Evolutionary conservation across 1,284 basidiomycete species (phyloP).

Genomic region (Erythrobasidium hasegawianum): DNA sequence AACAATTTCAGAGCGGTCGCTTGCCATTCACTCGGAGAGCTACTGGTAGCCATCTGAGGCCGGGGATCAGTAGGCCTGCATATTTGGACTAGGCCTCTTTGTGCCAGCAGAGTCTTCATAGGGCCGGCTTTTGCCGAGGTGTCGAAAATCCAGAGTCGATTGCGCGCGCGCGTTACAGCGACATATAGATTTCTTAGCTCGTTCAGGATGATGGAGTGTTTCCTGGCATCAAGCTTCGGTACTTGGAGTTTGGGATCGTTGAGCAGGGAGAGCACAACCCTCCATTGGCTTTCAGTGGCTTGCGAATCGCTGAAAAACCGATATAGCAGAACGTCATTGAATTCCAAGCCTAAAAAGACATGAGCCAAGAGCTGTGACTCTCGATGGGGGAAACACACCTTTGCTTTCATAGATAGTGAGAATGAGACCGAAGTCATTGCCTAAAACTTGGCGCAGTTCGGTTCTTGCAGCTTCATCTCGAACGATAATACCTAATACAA

Average conservation of each 20-base stretch:
- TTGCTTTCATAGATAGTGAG: slow-evolving; percentile 71
- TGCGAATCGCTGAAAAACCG: slow-evolving; percentile 66
- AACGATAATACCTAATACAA: slow-evolving; percentile 66
- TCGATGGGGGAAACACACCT: slow-evolving; percentile 65
- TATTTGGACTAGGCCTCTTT: slow-evolving; percentile 52
- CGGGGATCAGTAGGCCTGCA: slow-evolving; percentile 53
- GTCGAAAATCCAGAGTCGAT: slow-evolving; percentile 60
- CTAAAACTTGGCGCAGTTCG: slow-evolving; percentile 57
- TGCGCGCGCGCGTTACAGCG: slow-evolving; percentile 64
- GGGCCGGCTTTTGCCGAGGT: slow-evolving; percentile 56
- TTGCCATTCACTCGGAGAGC: background rate
- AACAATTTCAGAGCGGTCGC: slow-evolving; percentile 48
- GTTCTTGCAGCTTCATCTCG: slow-evolving; percentile 58
- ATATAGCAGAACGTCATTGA: slow-evolving; percentile 61
- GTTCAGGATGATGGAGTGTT: slow-evolving; percentile 8
- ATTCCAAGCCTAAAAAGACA: slow-evolving; percentile 8
- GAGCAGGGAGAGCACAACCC: slow-evolving; percentile 57
- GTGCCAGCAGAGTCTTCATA: slow-evolving; percentile 52
- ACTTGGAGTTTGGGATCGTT: slow-evolving; percentile 44
- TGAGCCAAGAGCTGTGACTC: slow-evolving; percentile 46
- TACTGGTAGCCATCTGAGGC: slow-evolving; percentile 53
- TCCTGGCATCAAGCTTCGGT: slow-evolving; percentile 58
- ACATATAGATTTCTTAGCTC: slow-evolving; percentile 61
- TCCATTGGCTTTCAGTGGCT: slow-evolving; percentile 57
- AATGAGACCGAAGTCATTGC: slow-evolving; percentile 60